Evolutionary conservation across 768 basidiomycete species (phyloP).

Genomic region (Amanita fuliginea): DNA sequence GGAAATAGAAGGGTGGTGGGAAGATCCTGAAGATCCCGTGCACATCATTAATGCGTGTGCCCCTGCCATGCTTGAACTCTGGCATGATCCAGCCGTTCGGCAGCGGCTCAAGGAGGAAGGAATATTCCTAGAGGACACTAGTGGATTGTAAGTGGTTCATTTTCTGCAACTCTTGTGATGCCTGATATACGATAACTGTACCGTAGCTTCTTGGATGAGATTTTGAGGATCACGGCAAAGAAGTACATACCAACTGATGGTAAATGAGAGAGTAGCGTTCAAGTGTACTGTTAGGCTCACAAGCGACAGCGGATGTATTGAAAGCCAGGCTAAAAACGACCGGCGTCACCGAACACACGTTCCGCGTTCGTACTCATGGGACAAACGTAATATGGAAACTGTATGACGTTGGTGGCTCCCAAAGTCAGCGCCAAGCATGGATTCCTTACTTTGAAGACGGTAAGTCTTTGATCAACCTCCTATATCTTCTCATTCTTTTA

Average conservation of each 20-base stretch:
- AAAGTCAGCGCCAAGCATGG: constrained; percentile 79
- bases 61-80: constrained; percentile 60
- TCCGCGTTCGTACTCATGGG: constrained; percentile 49
- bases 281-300: neutral
- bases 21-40: constrained; percentile 74
- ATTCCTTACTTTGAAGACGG: constrained; percentile 84
- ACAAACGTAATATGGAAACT: constrained; percentile 63
- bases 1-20: constrained; percentile 76
- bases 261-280: constrained; percentile 20
- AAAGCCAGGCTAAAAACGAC: constrained; percentile 76
- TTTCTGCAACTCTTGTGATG: constrained; percentile 5
- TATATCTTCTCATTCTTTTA: constrained; percentile 2
- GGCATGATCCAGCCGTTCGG: constrained; percentile 63
- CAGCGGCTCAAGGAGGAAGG: constrained; percentile 52
- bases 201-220: constrained; percentile 69
- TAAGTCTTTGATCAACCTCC: constrained; percentile 18
- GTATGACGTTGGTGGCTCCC: constrained; percentile 78
- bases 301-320: constrained; percentile 53
- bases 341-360: constrained; percentile 72
- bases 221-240: constrained; percentile 67
- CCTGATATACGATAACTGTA: constrained; percentile 1
- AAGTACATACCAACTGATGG: constrained; percentile 75
- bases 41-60: constrained; percentile 57
- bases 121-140: constrained; percentile 68
- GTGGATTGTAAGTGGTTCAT: constrained; percentile 59